Evolutionary conservation across 805 yeast genomes (phyloP), one percentile per base, ranked within the genome.

Genomic region (Lachancea mirantina): DNA sequence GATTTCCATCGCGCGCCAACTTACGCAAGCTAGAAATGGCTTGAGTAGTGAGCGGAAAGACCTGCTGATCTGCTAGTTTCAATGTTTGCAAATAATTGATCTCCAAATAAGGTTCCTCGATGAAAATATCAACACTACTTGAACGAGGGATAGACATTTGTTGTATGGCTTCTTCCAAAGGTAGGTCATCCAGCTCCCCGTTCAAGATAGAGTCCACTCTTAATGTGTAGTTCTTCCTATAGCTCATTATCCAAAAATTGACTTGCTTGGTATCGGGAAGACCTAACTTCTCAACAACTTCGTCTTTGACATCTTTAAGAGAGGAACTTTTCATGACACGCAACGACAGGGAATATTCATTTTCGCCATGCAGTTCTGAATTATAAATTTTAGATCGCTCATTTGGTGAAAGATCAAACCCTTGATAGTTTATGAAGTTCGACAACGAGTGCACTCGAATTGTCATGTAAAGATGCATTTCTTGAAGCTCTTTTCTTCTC

Each of bases 381-480:
- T 71, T 71, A 43, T 62, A 77, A 27, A 64, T 63, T 27, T 64
- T 62, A 8, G 53, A 43, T 13, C 51, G 43, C 9, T 72, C 69
- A 64, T 83, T 83, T 4, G 84, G 78, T 8, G 78, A 84, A 10
- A 81, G 50, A 53, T 87, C 96, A 49, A 83, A 78, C 0, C 94
- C 94, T 47, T 74, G 67, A 49, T 72, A 78, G 34, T 71, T 61
- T 35, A 62, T 59, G 46, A 84, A 79, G 25, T 75, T 70, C 2
- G 63, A 52, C 23, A 63, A 52, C 0, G 82, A 68, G 37, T 72
- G 74, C 19, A 84, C 57, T 32, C 73, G 70, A 32, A 84, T 68
- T 32, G 68, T 70, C 26, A 71, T 62, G 48, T 74, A 80, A 15
- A 76, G 50, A 47, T 76, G 84, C 61, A 74, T 76, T 50, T 89